Evolutionary conservation across 768 basidiomycete species (phyloP).

Genomic region (Pleurotus citrinopileatus): DNA sequence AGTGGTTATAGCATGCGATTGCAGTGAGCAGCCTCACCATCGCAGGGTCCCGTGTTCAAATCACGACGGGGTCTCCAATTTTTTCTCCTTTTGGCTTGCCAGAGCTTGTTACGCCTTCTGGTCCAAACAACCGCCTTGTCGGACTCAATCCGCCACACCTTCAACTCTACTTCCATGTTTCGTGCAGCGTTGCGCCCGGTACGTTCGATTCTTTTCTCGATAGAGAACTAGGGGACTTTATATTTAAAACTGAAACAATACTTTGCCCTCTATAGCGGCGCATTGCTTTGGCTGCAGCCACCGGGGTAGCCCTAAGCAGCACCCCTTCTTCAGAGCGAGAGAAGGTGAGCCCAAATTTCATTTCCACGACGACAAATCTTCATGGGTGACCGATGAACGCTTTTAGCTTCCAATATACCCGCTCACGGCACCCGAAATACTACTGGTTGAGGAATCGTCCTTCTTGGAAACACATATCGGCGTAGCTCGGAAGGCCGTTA

Average conservation of each 20-base stretch:
- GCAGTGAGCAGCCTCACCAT: not conserved
- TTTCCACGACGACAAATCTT: not conserved
- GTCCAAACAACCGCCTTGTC: too few species aligned
- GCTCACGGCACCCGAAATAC: constrained; percentile 50
- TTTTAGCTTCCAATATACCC: constrained; percentile 84
- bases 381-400: not conserved
- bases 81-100: not conserved
- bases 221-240: too few species aligned
- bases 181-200: constrained; percentile 3
- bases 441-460: constrained; percentile 72
- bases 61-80: not conserved
- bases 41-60: constrained; percentile 7
- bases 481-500: constrained; percentile 56
- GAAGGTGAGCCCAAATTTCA: not conserved
- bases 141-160: too few species aligned
- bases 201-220: too few species aligned
- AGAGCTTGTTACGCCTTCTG: not conserved
- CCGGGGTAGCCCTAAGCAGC: not conserved
- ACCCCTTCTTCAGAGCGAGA: not conserved
- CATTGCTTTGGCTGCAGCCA: not conserved
- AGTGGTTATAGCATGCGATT: constrained; percentile 9
- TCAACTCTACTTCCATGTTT: not conserved
- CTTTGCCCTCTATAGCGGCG: too few species aligned
- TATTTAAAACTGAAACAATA: too few species aligned
- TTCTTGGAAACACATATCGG: constrained; percentile 79